These are phyloP conservation scores for Penicillium roqueforti DNA, from an alignment of 495 filamentous ascomycete species.

Conservation along the genomic window DNA sequence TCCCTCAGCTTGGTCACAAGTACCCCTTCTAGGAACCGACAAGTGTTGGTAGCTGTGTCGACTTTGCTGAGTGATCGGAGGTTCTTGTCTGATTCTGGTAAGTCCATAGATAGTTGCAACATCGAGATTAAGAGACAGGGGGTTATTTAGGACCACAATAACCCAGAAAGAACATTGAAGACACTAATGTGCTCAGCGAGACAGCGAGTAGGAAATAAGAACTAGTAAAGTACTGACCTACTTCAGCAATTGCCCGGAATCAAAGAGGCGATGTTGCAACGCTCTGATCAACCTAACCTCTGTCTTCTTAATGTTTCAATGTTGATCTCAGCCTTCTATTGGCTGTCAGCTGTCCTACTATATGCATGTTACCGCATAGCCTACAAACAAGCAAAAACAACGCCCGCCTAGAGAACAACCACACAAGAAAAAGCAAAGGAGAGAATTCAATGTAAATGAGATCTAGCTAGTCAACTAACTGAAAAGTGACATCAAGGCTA, in stretches of 20 bases:
- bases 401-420: not conserved
- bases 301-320: no score
- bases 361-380: not conserved
- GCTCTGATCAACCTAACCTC: no score
- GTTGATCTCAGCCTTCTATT: no score
- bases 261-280: not conserved
- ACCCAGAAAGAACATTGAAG: conserved; percentile 36
- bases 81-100: not conserved
- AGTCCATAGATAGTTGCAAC: no score
- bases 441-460: not conserved
- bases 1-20: not conserved
- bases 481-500: not conserved
- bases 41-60: not conserved
- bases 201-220: not conserved
- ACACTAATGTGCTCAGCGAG: conserved; percentile 18
- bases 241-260: not conserved
- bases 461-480: not conserved
- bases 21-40: not conserved
- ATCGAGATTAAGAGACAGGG: conserved; percentile 15
- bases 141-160: conserved; percentile 32
- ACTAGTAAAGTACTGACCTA: not conserved
- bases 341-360: no score
- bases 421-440: not conserved
- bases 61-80: not conserved
- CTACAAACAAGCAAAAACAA: not conserved